Conservation (phyloP, 441 rosid species). For the Populus trichocarpa region DNA sequence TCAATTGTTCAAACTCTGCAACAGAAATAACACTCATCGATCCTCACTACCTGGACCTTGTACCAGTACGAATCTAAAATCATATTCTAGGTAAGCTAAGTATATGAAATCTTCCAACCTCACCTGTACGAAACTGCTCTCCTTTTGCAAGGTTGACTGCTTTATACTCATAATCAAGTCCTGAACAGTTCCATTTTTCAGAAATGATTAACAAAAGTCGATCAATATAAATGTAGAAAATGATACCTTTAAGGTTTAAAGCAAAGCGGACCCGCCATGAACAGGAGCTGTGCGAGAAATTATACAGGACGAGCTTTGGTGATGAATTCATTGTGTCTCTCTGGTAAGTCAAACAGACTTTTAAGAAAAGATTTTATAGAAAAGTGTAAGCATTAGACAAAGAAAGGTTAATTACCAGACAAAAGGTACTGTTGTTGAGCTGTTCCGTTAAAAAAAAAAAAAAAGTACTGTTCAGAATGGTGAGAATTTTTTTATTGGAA, state of each 20-base stretch:
- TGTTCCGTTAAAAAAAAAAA: not conserved
- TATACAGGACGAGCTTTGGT: conserved; percentile 37
- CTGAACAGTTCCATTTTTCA: conserved; percentile 20
- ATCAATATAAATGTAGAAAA: not conserved
- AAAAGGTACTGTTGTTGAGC: not conserved
- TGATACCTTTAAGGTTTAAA: conserved; percentile 46
- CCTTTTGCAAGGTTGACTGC: conserved; percentile 43
- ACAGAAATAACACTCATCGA: conserved; percentile 9
- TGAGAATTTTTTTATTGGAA: not conserved
- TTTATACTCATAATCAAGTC: conserved; percentile 45
- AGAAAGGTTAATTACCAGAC: not conserved
- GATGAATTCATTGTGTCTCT: conserved; percentile 9
- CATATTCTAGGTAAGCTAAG: not conserved
- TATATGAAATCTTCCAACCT: not conserved
- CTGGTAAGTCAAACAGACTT: conserved; percentile 6
- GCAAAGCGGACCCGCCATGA: conserved; percentile 72
- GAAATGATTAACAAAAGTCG: not conserved
- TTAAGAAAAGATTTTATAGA: not conserved
- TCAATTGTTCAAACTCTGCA: conserved; percentile 48
- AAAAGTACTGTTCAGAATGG: not conserved
- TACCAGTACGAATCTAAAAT: not conserved
- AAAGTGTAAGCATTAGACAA: not conserved
- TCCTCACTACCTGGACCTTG: not conserved
- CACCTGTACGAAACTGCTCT: conserved; percentile 49
- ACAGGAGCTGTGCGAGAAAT: conserved; percentile 63